Conservation (phyloP, 306 rosid species). For the Gastrolobium bilobum region DNA sequence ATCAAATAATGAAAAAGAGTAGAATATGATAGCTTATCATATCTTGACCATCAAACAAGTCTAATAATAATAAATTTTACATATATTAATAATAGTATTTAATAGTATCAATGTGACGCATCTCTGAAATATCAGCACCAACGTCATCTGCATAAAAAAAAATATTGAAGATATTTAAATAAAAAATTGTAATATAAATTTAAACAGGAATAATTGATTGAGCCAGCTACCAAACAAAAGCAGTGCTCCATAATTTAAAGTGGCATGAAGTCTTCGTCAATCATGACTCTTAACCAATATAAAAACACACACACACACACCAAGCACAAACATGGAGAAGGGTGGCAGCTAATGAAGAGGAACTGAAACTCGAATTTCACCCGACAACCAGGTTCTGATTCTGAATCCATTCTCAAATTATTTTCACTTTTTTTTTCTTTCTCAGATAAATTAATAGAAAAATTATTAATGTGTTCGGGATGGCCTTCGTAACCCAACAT, state of each 20-base stretch:
- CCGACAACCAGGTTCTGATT: slow-evolving; percentile 41
- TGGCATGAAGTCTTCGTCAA: slow-evolving; percentile 2
- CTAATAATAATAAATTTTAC: too few species aligned
- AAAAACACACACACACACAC: not conserved
- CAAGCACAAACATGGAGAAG: not conserved
- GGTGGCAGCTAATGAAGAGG: slow-evolving; percentile 3
- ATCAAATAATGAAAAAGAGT: too few species aligned
- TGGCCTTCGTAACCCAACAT: too few species aligned
- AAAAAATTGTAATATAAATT: not conserved
- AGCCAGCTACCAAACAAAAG: slow-evolving; percentile 1
- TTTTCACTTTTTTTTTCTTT: not conserved
- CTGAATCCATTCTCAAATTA: slow-evolving; percentile 20
- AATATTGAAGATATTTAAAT: too few species aligned
- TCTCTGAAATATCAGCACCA: not conserved
- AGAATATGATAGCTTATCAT: too few species aligned
- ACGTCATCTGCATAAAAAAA: not conserved
- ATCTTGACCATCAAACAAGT: too few species aligned
- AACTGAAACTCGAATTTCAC: slow-evolving; percentile 18
- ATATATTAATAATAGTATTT: too few species aligned
- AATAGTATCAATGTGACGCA: not conserved
- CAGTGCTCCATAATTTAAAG: slow-evolving; percentile 9
- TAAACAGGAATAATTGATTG: not conserved
- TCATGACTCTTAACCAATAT: not conserved
- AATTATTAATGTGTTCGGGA: too few species aligned
- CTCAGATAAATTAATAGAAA: too few species aligned